Percentiles rank a stretch among this genome's conserved stretches.
Evolutionary conservation across 2,329 filamentous ascomycete species (phyloP).

Genomic region (Colletotrichum simmondsii): DNA sequence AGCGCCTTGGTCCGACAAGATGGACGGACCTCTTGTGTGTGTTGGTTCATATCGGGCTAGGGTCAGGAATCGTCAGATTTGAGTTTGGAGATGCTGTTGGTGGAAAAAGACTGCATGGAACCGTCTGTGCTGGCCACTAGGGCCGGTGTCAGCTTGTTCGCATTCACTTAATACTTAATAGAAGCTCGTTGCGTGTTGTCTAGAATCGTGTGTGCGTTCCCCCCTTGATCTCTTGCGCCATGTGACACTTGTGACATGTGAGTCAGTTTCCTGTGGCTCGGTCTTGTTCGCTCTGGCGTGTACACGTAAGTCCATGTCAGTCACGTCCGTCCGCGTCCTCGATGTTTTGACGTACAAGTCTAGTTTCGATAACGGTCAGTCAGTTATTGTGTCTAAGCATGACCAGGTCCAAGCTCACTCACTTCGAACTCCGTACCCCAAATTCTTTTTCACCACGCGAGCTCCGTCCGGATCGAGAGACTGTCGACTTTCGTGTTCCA

Average conservation of each 20-base stretch:
- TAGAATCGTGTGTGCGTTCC: background rate
- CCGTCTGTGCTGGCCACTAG: slow-evolving; percentile 35
- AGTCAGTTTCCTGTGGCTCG: slow-evolving; percentile 2
- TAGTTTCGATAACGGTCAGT: background rate
- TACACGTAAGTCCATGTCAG: background rate
- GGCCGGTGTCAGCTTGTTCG: slow-evolving; percentile 35
- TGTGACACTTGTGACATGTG: background rate
- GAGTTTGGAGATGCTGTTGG: slow-evolving; percentile 34
- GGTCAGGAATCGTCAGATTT: slow-evolving; percentile 33
- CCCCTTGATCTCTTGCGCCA: background rate
- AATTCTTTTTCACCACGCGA: background rate
- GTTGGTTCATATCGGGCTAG: slow-evolving; percentile 36
- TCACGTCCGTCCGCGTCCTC: background rate
- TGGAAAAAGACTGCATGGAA: slow-evolving; percentile 29
- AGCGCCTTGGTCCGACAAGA: slow-evolving; percentile 34
- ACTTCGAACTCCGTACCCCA: background rate
- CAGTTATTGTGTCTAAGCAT: background rate
- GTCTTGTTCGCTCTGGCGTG: slow-evolving; percentile 8
- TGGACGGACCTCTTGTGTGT: slow-evolving; percentile 25
- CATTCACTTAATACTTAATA: slow-evolving; percentile 55
- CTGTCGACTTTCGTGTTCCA: slow-evolving; percentile 11
- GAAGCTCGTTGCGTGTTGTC: slow-evolving; percentile 48
- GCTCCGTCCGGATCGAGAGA: background rate
- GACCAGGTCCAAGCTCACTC: background rate
- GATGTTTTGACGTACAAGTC: background rate